These are phyloP conservation scores for Cicer judaicum DNA, from an alignment of 306 rosid genomes.

Conservation along the genomic window DNA sequence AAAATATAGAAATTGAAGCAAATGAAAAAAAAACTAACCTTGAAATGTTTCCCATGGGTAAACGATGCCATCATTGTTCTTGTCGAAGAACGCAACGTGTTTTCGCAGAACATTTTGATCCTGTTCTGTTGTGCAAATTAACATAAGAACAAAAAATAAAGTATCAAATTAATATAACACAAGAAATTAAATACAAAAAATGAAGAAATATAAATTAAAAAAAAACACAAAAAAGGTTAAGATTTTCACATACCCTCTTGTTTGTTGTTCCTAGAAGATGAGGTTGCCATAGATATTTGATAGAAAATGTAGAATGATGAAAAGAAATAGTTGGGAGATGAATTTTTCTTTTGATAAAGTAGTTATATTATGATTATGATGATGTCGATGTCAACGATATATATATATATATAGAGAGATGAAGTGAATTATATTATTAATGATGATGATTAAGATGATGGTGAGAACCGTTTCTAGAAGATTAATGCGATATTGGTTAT, in stretches of 20 bases:
- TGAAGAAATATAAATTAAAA: neutral
- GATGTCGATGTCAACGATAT: too few relatives aligned
- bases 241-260: neutral
- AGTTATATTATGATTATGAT: too few relatives aligned
- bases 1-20: neutral
- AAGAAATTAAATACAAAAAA: neutral
- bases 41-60: conserved; percentile 88
- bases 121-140: conserved; percentile 8
- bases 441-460: too few relatives aligned
- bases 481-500: too few relatives aligned
- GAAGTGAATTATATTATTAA: too few relatives aligned
- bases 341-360: too few relatives aligned
- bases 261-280: neutral
- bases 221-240: neutral
- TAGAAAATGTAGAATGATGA: neutral
- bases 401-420: too few relatives aligned
- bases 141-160: neutral
- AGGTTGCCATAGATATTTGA: conserved; percentile 1
- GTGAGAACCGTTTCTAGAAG: too few relatives aligned
- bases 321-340: too few relatives aligned
- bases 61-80: conserved; percentile 70
- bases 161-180: neutral
- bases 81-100: conserved; percentile 79
- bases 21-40: conserved; percentile 48
- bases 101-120: conserved; percentile 65